These are phyloP conservation scores for Discostella pseudostelligera DNA, from an alignment of 108 stramenopile genomes.

Conservation along the genomic window DNA sequence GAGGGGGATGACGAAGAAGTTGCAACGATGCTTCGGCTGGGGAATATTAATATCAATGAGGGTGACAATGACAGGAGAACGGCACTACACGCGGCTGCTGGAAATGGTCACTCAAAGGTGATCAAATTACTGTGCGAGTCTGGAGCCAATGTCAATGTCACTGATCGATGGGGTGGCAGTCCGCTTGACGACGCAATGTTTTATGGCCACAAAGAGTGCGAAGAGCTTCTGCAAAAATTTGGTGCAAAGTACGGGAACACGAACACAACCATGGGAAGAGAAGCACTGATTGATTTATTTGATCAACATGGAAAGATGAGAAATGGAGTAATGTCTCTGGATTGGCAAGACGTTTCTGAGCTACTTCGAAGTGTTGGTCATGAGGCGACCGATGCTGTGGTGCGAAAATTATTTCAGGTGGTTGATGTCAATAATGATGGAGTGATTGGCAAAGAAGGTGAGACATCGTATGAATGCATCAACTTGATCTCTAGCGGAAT, in stretches of 20 bases:
- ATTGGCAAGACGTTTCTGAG: constrained; percentile 54
- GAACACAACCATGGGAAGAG: constrained; percentile 13
- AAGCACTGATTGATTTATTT: constrained; percentile 69
- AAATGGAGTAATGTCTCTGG: constrained; percentile 41
- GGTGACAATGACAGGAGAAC: constrained; percentile 56
- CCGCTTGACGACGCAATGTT: constrained; percentile 53
- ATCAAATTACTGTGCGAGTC: constrained; percentile 46
- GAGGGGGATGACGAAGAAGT: constrained; percentile 53
- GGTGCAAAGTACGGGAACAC: constrained; percentile 30
- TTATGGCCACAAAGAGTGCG: constrained; percentile 29
- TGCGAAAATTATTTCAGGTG: constrained; percentile 53
- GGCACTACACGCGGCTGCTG: constrained; percentile 58
- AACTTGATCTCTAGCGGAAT: background rate
- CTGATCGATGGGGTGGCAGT: constrained; percentile 52
- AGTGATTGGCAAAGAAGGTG: constrained; percentile 43
- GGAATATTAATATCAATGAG: constrained; percentile 43
- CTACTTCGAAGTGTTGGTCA: constrained; percentile 65
- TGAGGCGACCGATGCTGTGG: constrained; percentile 45
- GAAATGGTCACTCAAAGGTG: constrained; percentile 46
- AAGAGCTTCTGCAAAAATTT: constrained; percentile 10
- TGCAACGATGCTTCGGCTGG: constrained; percentile 29
- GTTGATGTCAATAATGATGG: constrained; percentile 68
- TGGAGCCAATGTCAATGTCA: constrained; percentile 50
- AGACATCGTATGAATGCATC: background rate
- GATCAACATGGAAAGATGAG: constrained; percentile 49